Conservation (phyloP, 139 green algal genomes). For the Astrephomene gubernaculifera region DNA sequence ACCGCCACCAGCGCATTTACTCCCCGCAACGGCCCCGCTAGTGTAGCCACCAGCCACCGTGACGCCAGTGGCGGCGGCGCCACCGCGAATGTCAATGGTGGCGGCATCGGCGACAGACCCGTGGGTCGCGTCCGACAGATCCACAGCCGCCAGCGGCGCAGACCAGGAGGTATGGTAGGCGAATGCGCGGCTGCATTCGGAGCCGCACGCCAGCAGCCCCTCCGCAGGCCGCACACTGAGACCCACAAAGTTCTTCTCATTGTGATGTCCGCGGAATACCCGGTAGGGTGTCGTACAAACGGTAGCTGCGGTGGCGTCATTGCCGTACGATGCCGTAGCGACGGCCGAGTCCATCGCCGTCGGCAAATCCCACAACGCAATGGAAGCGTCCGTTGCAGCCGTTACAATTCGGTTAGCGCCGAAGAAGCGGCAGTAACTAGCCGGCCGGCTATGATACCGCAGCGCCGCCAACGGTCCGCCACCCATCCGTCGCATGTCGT, state of each 20-base stretch:
- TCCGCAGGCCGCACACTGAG: slow-evolving; percentile 73
- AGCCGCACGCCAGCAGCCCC: slow-evolving; percentile 89
- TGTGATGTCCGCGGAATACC: slow-evolving; percentile 83
- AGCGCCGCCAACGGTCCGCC: slow-evolving; percentile 59
- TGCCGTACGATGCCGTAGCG: neutral
- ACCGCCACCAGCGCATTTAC: neutral
- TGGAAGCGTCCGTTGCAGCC: slow-evolving; percentile 87
- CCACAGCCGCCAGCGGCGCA: slow-evolving; percentile 37
- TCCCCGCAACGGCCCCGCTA: neutral
- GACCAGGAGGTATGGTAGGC: slow-evolving; percentile 59
- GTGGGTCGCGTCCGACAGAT: neutral
- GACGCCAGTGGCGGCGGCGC: neutral
- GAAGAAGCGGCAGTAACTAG: slow-evolving; percentile 92
- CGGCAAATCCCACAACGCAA: slow-evolving; percentile 75
- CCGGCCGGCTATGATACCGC: slow-evolving; percentile 66
- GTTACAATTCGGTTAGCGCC: slow-evolving; percentile 71
- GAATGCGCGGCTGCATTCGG: slow-evolving; percentile 68
- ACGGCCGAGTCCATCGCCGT: too few relatives aligned
- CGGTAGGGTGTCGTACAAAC: slow-evolving; percentile 34
- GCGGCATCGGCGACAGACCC: neutral
- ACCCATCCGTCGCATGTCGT: slow-evolving; percentile 65
- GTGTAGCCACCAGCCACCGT: neutral
- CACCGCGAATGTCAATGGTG: neutral
- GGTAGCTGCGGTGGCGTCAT: neutral
- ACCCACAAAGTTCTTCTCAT: slow-evolving; percentile 97